Conservation (phyloP, 139 green algal genomes). For the Asterochloris erici region DNA sequence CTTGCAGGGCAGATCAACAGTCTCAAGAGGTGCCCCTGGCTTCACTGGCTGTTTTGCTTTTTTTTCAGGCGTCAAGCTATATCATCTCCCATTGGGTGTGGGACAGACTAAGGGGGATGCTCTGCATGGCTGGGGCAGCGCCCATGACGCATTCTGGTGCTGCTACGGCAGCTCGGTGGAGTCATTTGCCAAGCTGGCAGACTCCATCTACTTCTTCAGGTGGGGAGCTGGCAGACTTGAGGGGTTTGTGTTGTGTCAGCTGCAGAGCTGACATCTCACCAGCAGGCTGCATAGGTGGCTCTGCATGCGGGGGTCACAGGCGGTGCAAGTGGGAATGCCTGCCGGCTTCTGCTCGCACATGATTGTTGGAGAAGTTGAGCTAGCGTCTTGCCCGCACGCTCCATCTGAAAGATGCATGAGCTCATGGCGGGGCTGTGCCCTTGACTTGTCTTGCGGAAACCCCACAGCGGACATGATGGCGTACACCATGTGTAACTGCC, state of each 20-base stretch:
- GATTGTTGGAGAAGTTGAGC: background rate
- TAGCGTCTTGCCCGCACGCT: background rate
- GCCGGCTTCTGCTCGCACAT: too few relatives aligned
- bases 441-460: too few relatives aligned
- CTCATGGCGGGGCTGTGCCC: too few relatives aligned
- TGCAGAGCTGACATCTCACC: background rate
- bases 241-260: background rate
- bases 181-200: constrained; percentile 58
- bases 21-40: too few relatives aligned
- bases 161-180: constrained; percentile 67
- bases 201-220: constrained; percentile 64
- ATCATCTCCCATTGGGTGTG: constrained; percentile 37
- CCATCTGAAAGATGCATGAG: background rate
- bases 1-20: too few relatives aligned
- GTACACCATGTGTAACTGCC: too few relatives aligned
- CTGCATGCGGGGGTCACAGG: too few relatives aligned
- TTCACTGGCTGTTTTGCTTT: too few relatives aligned
- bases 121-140: constrained; percentile 41
- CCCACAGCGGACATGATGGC: too few relatives aligned
- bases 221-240: background rate
- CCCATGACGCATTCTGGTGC: constrained; percentile 63
- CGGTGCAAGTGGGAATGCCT: too few relatives aligned
- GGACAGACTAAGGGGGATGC: constrained; percentile 38
- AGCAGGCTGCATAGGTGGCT: background rate
- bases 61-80: constrained; percentile 16